Base-by-base conservation (phyloP, 257 asterid genomes). In the Solanum gandarillasii region DNA sequence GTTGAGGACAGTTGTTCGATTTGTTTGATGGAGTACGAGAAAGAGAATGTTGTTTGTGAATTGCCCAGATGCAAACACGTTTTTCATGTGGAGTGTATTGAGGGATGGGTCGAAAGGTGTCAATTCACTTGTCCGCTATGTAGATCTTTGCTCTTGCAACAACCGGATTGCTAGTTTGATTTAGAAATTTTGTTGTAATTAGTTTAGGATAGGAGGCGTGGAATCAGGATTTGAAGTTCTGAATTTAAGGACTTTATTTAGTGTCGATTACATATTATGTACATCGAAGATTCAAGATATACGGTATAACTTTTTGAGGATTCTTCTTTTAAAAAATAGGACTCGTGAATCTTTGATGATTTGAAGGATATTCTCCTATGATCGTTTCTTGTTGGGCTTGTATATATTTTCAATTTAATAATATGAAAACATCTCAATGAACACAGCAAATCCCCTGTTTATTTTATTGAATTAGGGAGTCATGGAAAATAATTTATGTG, bases 91-190 rank as follows among this genome's bases (percentile, higher is more conserved):
- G 93, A 91, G 21, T 95, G 97, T 90, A 92, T 95, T 84, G 91
- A 91, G 82, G 91, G 89, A 90, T 94, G 98, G 98, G 48, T 92
- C 0, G 91, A 91, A 2, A 87, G 92, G 31, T 88, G 91, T 72
- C 94, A 89, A 62, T 93, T 93, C 89, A 95, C 95, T 43, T 95
- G 98, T 87, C 98, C 98, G 20, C 88, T 95, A 78, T 95, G 98
- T 88, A 89, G 96, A 91, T 92, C 94, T 76, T 71, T 90, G 85
- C 85, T 94, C 52, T 58, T 94, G 88, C 91, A 84, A 20, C 25
- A 65, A 48, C 20, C 20, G 9, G 52, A 74, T 2, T 74, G 83
- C 52, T 74, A 73, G 81, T 21, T 75, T 12, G 32, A 75, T 75
- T n/a, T 36, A 38, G 12, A 38, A 76, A 39, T n/a, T 62, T n/a